Base-by-base conservation (phyloP, 169 alveolate species). In the Babesia caballi region DNA sequence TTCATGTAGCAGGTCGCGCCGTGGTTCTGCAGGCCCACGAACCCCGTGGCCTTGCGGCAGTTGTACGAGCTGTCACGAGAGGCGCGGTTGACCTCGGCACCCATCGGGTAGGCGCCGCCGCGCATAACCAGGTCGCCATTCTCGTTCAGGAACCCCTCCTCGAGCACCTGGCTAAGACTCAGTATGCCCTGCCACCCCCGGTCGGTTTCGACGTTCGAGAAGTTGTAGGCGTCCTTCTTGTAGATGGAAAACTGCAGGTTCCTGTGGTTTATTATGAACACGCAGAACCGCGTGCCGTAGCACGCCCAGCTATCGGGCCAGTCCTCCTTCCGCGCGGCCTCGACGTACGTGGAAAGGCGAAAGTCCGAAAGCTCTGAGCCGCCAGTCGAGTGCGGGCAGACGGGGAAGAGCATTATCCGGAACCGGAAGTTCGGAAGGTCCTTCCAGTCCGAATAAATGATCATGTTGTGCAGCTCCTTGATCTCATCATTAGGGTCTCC, bases 1-100 rank as follows among this genome's bases (percentile, higher is more conserved):
- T 96, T 98, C 99, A 98, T 96, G 83, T 98, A 98, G 90, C 99
- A 98, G 14, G 99, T 96, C 56, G 99, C 98, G 11, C 99, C 99
- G 50, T 95, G 95, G 82, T 96, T 97, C 61, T 94, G 92, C 46
- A 96, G 63, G 3, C 99, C 99, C 21, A 96, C 98, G 81, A 85
- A 95, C 1, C 99, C 99, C 15, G 98, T 93, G 15, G 91, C 82
- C 4, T 91, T 69, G 65, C 95, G 90, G 65, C 91, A 77, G 81
- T 84, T 71, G 59, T 84, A 89, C 36, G 71, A 47, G 21, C 59
- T 52, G 30, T 89, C 91, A 35, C 89, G 77, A 42, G 88, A 56
- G 19, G 87, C 81, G 66, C 88, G 77, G 60, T 84, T 83, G 8
- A 74, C 61, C 78, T 89, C 94, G 14, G 94, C 72, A 17, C 94